Conservation (phyloP, 2,329 filamentous ascomycete genomes). For the Sarocladiaceae sp. region DNA sequence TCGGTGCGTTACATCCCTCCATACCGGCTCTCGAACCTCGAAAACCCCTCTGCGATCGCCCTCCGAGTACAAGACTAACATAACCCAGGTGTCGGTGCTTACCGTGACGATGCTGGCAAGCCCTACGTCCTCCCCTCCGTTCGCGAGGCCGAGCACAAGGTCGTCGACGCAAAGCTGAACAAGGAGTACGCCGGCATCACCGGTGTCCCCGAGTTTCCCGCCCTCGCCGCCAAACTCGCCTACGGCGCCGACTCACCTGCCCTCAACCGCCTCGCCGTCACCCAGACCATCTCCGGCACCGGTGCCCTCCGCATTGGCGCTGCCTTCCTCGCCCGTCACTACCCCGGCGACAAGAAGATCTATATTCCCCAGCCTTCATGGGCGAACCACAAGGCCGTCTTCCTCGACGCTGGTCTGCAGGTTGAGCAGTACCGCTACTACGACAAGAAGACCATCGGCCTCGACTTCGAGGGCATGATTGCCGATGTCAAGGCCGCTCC, state of each 20-base stretch:
- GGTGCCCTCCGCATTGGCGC: conserved; percentile 92
- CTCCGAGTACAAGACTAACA: conserved; percentile 2
- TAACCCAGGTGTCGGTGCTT: conserved; percentile 78
- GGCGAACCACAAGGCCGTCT: conserved; percentile 97
- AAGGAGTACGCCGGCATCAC: conserved; percentile 99
- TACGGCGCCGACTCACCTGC: conserved; percentile 78
- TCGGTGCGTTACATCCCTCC: conserved; percentile 58
- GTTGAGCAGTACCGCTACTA: conserved; percentile 98
- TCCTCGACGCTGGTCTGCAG: conserved; percentile 85
- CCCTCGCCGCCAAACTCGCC: conserved; percentile 83
- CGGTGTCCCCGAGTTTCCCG: conserved; percentile 90
- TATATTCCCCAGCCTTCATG: conserved; percentile 95
- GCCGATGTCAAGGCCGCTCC: conserved; percentile 87
- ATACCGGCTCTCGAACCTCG: conserved; percentile 19
- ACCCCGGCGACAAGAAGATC: conserved; percentile 87
- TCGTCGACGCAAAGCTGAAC: conserved; percentile 74
- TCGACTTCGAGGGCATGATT: conserved; percentile 93
- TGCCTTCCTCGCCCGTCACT: conserved; percentile 89
- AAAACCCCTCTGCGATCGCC: background rate
- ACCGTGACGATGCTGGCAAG: conserved; percentile 97
- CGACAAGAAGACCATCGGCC: conserved; percentile 96
- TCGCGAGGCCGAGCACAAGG: conserved; percentile 79
- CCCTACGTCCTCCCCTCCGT: conserved; percentile 97
- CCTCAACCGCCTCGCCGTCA: conserved; percentile 80
- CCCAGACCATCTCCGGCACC: conserved; percentile 97